Percentiles rank a stretch among this genome's conserved stretches.
Conservation (phyloP, 2,329 filamentous ascomycete genomes). For the Alternaria consortialis region DNA sequence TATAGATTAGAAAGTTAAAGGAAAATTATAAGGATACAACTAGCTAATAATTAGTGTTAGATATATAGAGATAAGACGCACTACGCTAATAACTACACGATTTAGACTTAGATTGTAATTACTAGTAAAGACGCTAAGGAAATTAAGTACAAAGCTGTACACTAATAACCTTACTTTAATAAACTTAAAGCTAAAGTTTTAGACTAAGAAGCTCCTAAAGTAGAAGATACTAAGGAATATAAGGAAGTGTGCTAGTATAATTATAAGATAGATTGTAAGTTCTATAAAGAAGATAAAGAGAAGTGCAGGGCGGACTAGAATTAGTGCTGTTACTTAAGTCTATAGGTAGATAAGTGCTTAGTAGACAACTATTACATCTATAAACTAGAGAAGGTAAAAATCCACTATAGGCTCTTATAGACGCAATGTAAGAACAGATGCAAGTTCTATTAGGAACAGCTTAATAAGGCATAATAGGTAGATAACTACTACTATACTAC, state of each 20-base stretch:
- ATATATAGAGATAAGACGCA: background rate
- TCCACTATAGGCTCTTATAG: background rate
- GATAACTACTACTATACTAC: no score
- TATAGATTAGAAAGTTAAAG: background rate
- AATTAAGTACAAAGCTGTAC: background rate
- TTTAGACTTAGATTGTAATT: background rate
- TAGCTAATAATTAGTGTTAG: background rate
- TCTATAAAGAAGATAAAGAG: background rate
- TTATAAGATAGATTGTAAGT: background rate
- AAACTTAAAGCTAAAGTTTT: no score
- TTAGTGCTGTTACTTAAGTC: background rate
- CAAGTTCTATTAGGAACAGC: background rate
- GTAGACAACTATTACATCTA: background rate
- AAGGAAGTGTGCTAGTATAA: background rate
- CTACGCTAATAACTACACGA: background rate
- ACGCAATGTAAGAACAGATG: background rate
- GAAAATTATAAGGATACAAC: background rate
- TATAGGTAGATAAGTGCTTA: background rate
- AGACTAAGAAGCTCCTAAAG: background rate
- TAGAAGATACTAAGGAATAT: background rate
- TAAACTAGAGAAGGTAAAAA: background rate
- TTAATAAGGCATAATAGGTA: background rate
- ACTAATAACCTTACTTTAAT: background rate
- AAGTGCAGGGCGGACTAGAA: background rate
- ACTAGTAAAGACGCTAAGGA: background rate